Evolutionary conservation across 2,329 filamentous ascomycete species (phyloP).

Genomic region (Aschersonia sp.): DNA sequence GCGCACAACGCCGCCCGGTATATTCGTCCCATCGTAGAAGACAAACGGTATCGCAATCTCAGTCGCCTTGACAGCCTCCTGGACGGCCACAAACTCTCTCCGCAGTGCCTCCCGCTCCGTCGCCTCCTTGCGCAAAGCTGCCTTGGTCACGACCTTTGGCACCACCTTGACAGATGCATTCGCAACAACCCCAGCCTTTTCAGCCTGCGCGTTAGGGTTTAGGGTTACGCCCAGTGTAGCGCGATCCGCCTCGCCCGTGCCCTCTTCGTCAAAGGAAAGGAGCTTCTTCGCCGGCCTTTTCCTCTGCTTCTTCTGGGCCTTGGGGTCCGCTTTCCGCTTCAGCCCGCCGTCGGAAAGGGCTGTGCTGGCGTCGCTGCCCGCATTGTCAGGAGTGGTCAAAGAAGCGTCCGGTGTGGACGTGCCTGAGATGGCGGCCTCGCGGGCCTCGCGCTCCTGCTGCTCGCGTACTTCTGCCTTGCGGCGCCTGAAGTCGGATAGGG

Average conservation of each 20-base stretch:
- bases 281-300: constrained; percentile 24
- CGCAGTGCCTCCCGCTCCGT: constrained; percentile 64
- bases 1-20: constrained; percentile 68
- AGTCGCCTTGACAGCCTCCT: constrained; percentile 76
- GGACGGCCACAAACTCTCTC: constrained; percentile 68
- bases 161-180: constrained; percentile 47
- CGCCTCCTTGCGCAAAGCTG: constrained; percentile 65
- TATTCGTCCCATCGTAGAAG: constrained; percentile 90
- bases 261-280: constrained; percentile 50
- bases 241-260: constrained; percentile 31
- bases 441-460: constrained; percentile 70
- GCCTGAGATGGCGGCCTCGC: constrained; percentile 39
- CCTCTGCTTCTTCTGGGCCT: constrained; percentile 26
- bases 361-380: constrained; percentile 18
- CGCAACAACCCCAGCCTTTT: background rate
- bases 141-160: constrained; percentile 58
- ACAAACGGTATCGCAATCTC: constrained; percentile 90
- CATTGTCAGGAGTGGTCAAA: constrained; percentile 31
- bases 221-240: background rate
- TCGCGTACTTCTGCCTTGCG: constrained; percentile 88
- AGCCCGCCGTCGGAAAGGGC: constrained; percentile 1
- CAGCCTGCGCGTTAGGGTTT: background rate
- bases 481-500: constrained; percentile 89
- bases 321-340: constrained; percentile 5
- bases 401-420: constrained; percentile 34